Evolutionary conservation across 495 filamentous ascomycete genomes (phyloP), one percentile per base, ranked within the genome.

Genomic region (Oidiodendron maius): DNA sequence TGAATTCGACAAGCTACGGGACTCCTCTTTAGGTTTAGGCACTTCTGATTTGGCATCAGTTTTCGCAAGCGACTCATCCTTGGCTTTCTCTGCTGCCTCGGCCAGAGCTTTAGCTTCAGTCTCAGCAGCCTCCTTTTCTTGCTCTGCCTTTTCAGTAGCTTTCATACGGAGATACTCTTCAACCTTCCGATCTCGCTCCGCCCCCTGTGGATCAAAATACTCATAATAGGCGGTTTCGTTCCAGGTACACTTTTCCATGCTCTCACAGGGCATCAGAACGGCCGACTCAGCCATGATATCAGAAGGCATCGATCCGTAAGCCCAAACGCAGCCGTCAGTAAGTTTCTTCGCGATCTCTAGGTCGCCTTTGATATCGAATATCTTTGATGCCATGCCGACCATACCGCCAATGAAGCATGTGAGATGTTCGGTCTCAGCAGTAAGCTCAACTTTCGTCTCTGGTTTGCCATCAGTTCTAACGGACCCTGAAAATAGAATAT

Each of bases 391-490:
- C 46, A 98, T 72, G 4, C 81, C 94, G 48, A 94, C 84, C 93
- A 97, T 97, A 42, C 90, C 93, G 10, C 93, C 93, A 16, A 85
- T 72, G 58, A 97, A 98, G 61, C 93, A 98, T 12, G 83, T 83
- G 23, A 95, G 72, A 69, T 96, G 90, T 8, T 81, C 77, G 3
- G 78, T 74, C 53, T 93, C 84, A 48, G 76, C 78, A 15, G 73
- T 63, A 30, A 76, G 67, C 15, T 50, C 53, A 8, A 70, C 57
- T 15, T 65, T 66, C 15, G 56, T 46, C 35, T 64, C 62, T 13
- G 72, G 72, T 2, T 61, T 60, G 16, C 69, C 67, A 15, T 26
- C 12, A 22, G 64, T 70, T 24, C 44, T 50, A 10, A 72, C 64
- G 50, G 69, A 73, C 11, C 82, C 76, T 0, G 81, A 77, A 56